Evolutionary conservation across 2,329 filamentous ascomycete genomes (phyloP).

Genomic region (Chaetothyriales sp.): DNA sequence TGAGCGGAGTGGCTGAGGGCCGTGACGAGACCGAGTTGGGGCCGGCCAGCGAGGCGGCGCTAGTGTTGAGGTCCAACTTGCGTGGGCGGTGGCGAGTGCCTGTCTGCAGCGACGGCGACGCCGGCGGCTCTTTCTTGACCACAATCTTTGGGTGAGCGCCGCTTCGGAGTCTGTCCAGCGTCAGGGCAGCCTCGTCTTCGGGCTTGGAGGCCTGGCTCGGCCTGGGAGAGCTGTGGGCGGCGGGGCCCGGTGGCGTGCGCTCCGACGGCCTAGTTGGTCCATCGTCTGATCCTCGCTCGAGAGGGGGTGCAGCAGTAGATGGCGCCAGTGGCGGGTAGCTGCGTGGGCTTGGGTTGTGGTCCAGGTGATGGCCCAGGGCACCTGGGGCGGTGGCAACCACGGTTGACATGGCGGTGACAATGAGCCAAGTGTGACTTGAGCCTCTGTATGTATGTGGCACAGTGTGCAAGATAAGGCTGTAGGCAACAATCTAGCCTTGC

Average conservation of each 20-base stretch:
- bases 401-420: constrained; percentile 29
- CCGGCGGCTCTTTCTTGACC: constrained; percentile 83
- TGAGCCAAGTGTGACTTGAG: neutral
- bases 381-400: constrained; percentile 32
- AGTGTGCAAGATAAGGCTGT: neutral
- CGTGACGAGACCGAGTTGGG: constrained; percentile 39
- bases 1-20: constrained; percentile 53
- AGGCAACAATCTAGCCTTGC: too few species aligned
- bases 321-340: constrained; percentile 29
- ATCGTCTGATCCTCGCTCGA: constrained; percentile 8
- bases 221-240: constrained; percentile 21
- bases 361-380: constrained; percentile 29
- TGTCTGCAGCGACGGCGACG: constrained; percentile 60
- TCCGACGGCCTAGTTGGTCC: neutral
- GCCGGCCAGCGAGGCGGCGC: constrained; percentile 29
- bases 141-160: constrained; percentile 59
- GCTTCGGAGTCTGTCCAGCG: constrained; percentile 26
- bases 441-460: neutral
- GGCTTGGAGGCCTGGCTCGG: constrained; percentile 39
- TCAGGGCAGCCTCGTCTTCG: neutral
- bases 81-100: constrained; percentile 60
- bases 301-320: constrained; percentile 19
- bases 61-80: constrained; percentile 57
- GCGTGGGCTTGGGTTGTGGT: constrained; percentile 31
- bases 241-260: neutral